These are phyloP conservation scores for Oryza rufipogon DNA, from an alignment of 176 grass and related monocot species.

Conservation along the genomic window DNA sequence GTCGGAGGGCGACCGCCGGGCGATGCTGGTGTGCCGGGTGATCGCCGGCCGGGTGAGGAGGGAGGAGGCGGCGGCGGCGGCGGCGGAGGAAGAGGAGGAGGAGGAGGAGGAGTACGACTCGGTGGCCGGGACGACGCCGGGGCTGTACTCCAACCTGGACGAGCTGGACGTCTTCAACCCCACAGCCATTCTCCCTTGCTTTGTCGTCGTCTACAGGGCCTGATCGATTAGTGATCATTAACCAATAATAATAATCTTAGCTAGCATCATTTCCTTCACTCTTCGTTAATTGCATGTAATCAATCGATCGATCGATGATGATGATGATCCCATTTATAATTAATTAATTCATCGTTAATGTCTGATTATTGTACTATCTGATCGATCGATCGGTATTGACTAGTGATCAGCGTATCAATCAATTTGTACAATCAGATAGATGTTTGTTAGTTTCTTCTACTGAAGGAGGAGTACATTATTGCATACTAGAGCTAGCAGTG, in stretches of 20 bases:
- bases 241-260: background rate
- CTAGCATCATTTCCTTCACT: background rate
- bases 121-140: constrained; percentile 44
- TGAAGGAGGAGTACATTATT: too few relatives aligned
- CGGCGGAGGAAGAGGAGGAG: background rate
- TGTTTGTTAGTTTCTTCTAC: too few relatives aligned
- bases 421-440: too few relatives aligned
- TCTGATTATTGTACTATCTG: too few relatives aligned
- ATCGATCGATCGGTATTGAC: too few relatives aligned
- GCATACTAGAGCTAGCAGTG: too few relatives aligned
- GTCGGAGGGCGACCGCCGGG: constrained; percentile 29
- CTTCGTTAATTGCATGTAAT: background rate
- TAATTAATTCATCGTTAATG: too few relatives aligned
- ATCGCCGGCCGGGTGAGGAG: constrained; percentile 75
- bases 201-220: constrained; percentile 91
- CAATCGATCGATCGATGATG: background rate
- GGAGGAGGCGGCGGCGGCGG: background rate
- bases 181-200: constrained; percentile 88
- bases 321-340: too few relatives aligned
- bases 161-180: constrained; percentile 86
- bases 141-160: constrained; percentile 67
- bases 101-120: constrained; percentile 60
- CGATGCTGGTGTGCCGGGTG: constrained; percentile 95
- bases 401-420: too few relatives aligned
- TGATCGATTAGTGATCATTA: background rate